phyloP scores from a whole-genome alignment of 208 protist species.

The Trypanosoma platydactyli region DNA sequence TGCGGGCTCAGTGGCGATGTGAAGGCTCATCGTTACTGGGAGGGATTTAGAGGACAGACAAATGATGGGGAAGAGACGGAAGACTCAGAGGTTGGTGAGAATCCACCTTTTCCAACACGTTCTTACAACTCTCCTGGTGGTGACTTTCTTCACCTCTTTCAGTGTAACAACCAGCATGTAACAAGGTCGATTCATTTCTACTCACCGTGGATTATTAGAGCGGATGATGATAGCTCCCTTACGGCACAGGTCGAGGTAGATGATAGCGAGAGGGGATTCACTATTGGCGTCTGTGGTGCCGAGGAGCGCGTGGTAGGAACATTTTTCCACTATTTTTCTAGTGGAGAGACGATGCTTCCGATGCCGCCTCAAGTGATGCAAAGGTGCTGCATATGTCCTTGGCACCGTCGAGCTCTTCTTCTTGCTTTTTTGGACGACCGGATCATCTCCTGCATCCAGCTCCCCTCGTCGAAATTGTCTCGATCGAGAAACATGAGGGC shows the following conservation, averaged over 20 bases:
- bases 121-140: conserved; percentile 13
- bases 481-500: not conserved
- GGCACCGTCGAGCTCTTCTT: conserved; percentile 23
- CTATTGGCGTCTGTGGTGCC: conserved; percentile 19
- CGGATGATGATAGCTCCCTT: conserved; percentile 16
- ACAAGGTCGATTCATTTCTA: conserved; percentile 20
- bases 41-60: not conserved
- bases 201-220: conserved; percentile 15
- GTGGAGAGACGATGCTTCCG: conserved; percentile 25
- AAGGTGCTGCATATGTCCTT: conserved; percentile 26
- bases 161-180: not conserved
- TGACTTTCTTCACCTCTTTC: conserved; percentile 28
- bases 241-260: conserved; percentile 29
- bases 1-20: not conserved
- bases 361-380: conserved; percentile 13
- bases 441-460: conserved; percentile 24
- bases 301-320: conserved; percentile 16
- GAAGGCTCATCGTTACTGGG: too few relatives aligned
- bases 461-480: conserved; percentile 18
- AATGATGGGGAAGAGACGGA: not conserved
- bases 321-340: conserved; percentile 29
- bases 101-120: conserved; percentile 12
- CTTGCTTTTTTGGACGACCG: conserved; percentile 21
- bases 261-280: conserved; percentile 27
- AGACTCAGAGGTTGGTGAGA: conserved; percentile 4